phyloP scores from a whole-genome alignment of 2,329 filamentous ascomycete genomes.

The Intubia oerlemansii region DNA sequence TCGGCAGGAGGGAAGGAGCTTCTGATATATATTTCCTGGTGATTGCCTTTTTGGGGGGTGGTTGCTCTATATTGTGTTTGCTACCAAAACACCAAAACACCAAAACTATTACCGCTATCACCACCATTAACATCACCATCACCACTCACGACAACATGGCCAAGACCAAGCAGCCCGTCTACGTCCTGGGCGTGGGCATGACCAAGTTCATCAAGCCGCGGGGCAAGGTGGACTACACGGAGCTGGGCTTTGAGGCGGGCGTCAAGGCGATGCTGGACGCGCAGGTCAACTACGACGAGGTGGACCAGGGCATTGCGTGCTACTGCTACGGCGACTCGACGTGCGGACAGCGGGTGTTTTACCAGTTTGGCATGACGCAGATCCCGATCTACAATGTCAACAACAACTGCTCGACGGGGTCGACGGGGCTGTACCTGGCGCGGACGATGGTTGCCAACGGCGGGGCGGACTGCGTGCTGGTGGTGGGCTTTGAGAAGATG shows the following conservation, averaged over 20 bases:
- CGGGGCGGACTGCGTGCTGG: slow-evolving; percentile 69
- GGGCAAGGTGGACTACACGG: slow-evolving; percentile 84
- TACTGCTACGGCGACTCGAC: slow-evolving; percentile 96
- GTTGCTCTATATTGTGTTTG: no score
- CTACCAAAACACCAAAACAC: not conserved
- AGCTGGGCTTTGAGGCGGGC: slow-evolving; percentile 82
- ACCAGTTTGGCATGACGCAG: slow-evolving; percentile 93
- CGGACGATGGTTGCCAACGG: slow-evolving; percentile 61
- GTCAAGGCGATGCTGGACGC: slow-evolving; percentile 72
- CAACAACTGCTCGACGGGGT: slow-evolving; percentile 97
- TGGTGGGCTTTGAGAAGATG: slow-evolving; percentile 98
- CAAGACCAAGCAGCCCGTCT: slow-evolving; percentile 34
- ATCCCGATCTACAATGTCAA: slow-evolving; percentile 97
- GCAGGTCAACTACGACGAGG: slow-evolving; percentile 89
- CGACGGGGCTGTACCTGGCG: slow-evolving; percentile 70
- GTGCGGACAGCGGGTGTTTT: slow-evolving; percentile 90
- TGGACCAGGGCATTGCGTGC: slow-evolving; percentile 88
- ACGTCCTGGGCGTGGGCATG: slow-evolving; percentile 95
- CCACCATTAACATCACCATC: no score
- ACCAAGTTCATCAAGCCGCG: slow-evolving; percentile 98
- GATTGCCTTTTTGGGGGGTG: no score
- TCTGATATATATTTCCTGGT: no score
- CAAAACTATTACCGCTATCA: not conserved
- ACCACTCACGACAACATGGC: slow-evolving; percentile 27
- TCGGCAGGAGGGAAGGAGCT: no score